phyloP scores from a whole-genome alignment of 768 basidiomycete species.

The Auriscalpium vulgare region DNA sequence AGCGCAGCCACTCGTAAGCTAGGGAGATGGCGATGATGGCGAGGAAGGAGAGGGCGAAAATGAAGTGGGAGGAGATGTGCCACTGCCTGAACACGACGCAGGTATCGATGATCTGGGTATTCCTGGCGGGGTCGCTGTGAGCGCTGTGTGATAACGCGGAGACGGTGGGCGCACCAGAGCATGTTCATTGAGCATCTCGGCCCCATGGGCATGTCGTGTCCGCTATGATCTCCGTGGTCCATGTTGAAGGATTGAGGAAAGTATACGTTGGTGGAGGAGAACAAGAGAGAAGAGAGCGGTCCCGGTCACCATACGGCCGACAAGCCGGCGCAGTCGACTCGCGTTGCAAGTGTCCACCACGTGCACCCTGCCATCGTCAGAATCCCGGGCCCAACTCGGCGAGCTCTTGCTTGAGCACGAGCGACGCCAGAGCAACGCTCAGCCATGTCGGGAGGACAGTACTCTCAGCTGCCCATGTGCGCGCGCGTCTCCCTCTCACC shows the following conservation, averaged over 20 bases:
- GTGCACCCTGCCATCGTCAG: too few species aligned
- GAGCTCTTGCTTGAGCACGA: too few species aligned
- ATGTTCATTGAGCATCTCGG: conserved; percentile 66
- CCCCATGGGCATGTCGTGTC: conserved; percentile 39
- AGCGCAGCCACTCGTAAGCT: conserved; percentile 75
- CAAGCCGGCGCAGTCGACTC: too few species aligned
- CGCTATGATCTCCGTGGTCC: conserved; percentile 37
- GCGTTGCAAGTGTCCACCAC: too few species aligned
- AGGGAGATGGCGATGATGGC: conserved; percentile 60
- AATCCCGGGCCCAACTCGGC: too few species aligned
- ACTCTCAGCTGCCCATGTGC: conserved; percentile 1
- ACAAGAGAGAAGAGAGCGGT: too few species aligned
- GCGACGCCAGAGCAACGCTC: neutral
- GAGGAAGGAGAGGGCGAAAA: conserved; percentile 59
- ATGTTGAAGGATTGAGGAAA: conserved; percentile 9
- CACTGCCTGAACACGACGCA: conserved; percentile 76
- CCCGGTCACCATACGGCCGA: too few species aligned
- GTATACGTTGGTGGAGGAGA: neutral
- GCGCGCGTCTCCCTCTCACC: neutral
- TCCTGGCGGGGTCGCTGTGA: conserved; percentile 32
- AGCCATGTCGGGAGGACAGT: neutral
- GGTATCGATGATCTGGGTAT: conserved; percentile 70
- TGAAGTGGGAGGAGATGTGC: conserved; percentile 54
- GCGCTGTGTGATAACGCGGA: neutral
- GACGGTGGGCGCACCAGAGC: conserved; percentile 50